A percentile compares a stretch with the other conserved stretches of the same genome.
These are phyloP conservation scores for Cryptococcus sp. DNA, from an alignment of 1,284 basidiomycete genomes.

Conservation along the genomic window DNA sequence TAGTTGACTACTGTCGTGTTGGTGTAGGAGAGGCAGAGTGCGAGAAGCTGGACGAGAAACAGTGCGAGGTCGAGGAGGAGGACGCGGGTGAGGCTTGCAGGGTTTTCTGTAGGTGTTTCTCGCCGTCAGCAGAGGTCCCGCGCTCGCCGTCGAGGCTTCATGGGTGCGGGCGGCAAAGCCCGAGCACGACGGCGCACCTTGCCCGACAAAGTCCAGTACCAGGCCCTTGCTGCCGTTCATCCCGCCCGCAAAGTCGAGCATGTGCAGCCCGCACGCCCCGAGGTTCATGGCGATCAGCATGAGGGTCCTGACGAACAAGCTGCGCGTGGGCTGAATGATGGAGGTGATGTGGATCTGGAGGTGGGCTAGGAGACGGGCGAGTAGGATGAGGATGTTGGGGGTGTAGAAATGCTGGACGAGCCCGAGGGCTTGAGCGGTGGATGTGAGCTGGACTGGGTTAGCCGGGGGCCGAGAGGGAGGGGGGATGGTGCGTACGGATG, in stretches of 20 bases:
- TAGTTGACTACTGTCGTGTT: slow-evolving; percentile 18
- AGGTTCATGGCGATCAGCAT: slow-evolving; percentile 33
- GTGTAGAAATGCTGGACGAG: slow-evolving; percentile 44
- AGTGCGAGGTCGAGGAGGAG: slow-evolving; percentile 40
- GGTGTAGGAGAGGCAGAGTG: slow-evolving; percentile 38
- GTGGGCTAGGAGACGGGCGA: slow-evolving; percentile 35
- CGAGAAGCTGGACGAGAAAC: slow-evolving; percentile 34
- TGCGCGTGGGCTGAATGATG: slow-evolving; percentile 36
- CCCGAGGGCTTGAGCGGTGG: slow-evolving; percentile 30
- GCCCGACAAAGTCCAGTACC: slow-evolving; percentile 46
- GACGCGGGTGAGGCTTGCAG: slow-evolving; percentile 33
- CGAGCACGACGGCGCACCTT: slow-evolving; percentile 26
- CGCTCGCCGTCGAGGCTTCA: no score
- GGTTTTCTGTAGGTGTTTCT: slow-evolving; percentile 21
- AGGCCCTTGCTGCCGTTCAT: slow-evolving; percentile 35
- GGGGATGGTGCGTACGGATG: slow-evolving; percentile 25
- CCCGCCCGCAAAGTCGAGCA: slow-evolving; percentile 34
- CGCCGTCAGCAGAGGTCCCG: neutral
- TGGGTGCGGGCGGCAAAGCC: neutral
- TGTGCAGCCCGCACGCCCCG: slow-evolving; percentile 33
- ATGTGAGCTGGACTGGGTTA: slow-evolving; percentile 24
- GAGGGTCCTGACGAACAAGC: slow-evolving; percentile 28
- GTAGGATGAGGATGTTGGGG: slow-evolving; percentile 40
- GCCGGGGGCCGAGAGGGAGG: neutral
- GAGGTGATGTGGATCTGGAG: slow-evolving; percentile 37